Base-by-base conservation (phyloP, 2,329 filamentous ascomycete genomes). In the Raffaelea arxii region DNA sequence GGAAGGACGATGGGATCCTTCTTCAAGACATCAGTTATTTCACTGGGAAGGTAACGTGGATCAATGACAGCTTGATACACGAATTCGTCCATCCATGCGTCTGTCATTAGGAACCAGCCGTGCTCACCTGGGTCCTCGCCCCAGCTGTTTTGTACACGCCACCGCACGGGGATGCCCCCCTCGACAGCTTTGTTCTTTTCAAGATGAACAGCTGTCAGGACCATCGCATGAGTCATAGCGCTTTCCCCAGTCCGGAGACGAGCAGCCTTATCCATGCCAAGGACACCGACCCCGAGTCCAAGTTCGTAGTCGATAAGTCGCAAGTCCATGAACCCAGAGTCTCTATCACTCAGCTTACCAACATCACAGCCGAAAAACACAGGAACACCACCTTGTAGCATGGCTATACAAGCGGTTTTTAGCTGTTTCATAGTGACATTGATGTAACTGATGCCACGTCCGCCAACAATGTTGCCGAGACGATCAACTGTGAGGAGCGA, bases 201-300 rank as follows among this genome's bases (percentile, higher is more conserved):
- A 3, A 94, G 62, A 59, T 95, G 88, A 40, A 94, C 89, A 1
- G 79, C 89, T 3, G 87, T 94, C 51, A 95, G 65, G 0, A 94
- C 86, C 89, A 94, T 94, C 4, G 89, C 89, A 58, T 94, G 89
- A 1, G 88, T 94, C 88, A 95, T 94, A 43, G 78, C 74, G 46
- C 77, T 83, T 65, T 94, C 88, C 11, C 85, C 80, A 0, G 82
- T 82, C 56, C 76, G 70, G 40, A 95, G 67, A 4, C 88, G 70
- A 56, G 87, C 76, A 1, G 84, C 83, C 65, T 94, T 94, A 57
- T 69, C 78, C 75, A 94, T 74, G 18, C 77, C 79, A 9, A 91
- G 72, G 22, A 94, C 70, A 46, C 71, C 73, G 50, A 88, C 74
- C 56, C 89, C 86, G 65, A 94, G 88, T n/a, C 86, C 88, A 1